Percentiles rank a stretch among this genome's conserved stretches.
Conservation (phyloP, 345 rosid genomes). For the Lepidium africanum region DNA sequence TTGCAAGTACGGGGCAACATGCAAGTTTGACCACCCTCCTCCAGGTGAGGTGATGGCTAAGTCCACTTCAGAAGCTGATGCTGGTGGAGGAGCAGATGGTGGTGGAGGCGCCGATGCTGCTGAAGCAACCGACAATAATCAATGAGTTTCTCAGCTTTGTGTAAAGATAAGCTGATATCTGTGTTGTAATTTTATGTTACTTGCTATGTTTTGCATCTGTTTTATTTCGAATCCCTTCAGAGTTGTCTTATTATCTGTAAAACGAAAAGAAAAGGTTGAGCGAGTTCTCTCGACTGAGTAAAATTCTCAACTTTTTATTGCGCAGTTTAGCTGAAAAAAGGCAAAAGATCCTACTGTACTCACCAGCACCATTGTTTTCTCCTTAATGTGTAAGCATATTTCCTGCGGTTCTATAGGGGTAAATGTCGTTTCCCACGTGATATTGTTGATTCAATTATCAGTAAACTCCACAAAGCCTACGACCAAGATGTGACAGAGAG, state of each 20-base stretch:
- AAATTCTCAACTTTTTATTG: background rate
- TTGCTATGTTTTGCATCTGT: constrained; percentile 1
- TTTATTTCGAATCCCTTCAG: background rate
- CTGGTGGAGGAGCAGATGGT: constrained; percentile 15
- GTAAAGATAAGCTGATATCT: constrained; percentile 16
- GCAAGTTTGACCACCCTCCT: constrained; percentile 95
- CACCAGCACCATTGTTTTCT: background rate
- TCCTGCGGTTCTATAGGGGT: background rate
- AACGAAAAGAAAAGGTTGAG: constrained; percentile 12
- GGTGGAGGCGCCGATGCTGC: background rate
- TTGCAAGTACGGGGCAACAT: constrained; percentile 74
- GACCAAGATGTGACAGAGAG: background rate
- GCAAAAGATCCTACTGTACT: background rate
- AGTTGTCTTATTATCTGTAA: background rate
- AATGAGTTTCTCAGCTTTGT: constrained; percentile 15
- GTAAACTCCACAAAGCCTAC: background rate
- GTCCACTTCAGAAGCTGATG: constrained; percentile 33
- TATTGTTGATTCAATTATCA: background rate
- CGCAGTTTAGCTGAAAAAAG: background rate
- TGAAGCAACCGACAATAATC: constrained; percentile 1
- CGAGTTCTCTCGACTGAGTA: background rate
- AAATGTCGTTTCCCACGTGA: background rate
- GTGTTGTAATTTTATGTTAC: constrained; percentile 19
- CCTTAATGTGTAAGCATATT: background rate
- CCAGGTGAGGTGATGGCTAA: constrained; percentile 80